These are phyloP conservation scores for Candolleomyces efflorescens DNA, from an alignment of 768 basidiomycete genomes.

Conservation along the genomic window DNA sequence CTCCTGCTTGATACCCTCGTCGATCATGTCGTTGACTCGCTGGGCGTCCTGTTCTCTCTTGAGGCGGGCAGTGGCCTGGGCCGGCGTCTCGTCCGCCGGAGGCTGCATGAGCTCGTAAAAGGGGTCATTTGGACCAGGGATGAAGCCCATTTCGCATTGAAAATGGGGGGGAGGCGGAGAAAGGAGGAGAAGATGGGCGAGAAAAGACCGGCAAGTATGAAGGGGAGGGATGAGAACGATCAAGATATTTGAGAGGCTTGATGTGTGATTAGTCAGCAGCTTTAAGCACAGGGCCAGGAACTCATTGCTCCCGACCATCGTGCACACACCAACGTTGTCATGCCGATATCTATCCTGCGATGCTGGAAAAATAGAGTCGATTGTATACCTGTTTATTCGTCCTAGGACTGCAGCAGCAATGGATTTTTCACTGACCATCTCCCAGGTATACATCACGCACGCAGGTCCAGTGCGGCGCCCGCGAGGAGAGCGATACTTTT, in stretches of 20 bases:
- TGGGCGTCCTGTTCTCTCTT: conserved; percentile 47
- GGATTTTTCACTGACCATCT: no score
- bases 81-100: conserved; percentile 48
- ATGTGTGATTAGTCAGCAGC: conserved; percentile 1
- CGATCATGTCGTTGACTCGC: conserved; percentile 50
- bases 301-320: not conserved
- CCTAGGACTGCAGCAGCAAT: no score
- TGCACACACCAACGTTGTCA: not conserved
- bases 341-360: not conserved
- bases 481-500: not conserved
- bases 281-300: not conserved
- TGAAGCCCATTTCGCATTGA: conserved; percentile 26
- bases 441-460: no score
- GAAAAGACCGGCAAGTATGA: not conserved
- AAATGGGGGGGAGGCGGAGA: not conserved
- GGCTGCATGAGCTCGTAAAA: conserved; percentile 45
- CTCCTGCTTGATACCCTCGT: conserved; percentile 54
- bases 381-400: no score
- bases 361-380: no score
- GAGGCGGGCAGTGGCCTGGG: conserved; percentile 41
- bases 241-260: conserved; percentile 1
- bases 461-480: no score
- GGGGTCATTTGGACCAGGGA: conserved; percentile 34
- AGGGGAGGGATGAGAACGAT: not conserved
- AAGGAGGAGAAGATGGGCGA: not conserved